Evolutionary conservation across 2,329 filamentous ascomycete genomes (phyloP).

Genomic region (Paecilomyces sp.): DNA sequence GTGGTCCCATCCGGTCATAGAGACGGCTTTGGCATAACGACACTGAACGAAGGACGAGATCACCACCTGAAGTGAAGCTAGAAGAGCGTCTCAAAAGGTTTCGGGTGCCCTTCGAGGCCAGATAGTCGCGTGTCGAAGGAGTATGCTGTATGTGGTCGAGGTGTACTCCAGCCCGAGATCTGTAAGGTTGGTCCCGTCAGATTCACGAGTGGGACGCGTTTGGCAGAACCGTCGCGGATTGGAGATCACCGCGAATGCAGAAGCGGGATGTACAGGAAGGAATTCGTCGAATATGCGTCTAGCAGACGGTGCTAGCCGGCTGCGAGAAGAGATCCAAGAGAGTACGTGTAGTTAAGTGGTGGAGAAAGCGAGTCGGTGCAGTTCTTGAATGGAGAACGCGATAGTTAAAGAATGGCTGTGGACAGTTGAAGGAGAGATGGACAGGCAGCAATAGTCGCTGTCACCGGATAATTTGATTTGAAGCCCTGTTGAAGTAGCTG

Average conservation of each 20-base stretch:
- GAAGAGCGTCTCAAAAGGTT: neutral
- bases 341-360: neutral
- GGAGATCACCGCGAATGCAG: neutral
- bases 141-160: neutral
- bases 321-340: neutral
- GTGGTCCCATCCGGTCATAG: neutral
- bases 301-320: neutral
- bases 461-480: neutral
- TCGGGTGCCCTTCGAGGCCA: neutral
- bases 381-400: neutral
- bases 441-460: neutral
- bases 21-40: neutral
- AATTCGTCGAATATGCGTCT: neutral
- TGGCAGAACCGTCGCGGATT: neutral
- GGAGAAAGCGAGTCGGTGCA: neutral
- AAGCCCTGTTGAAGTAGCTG: neutral
- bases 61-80: neutral
- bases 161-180: neutral
- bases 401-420: neutral
- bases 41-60: neutral
- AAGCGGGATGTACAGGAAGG: neutral
- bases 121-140: neutral
- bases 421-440: neutral
- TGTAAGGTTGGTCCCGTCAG: neutral
- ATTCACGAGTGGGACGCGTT: neutral